Conservation (phyloP, 2,329 filamentous ascomycete genomes). For the Monilinia aucupariae region DNA sequence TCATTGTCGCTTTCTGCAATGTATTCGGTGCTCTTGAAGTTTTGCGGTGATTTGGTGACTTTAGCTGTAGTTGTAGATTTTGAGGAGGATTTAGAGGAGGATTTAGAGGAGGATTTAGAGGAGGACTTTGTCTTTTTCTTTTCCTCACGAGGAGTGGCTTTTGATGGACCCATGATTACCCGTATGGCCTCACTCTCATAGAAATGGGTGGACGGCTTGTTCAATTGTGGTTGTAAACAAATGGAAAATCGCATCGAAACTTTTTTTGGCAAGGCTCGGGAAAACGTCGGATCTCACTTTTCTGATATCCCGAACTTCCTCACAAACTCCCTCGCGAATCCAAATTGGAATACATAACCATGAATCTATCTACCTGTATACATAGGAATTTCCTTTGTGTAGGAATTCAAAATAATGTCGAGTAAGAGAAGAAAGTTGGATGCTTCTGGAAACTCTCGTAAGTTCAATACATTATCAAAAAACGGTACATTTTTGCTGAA, state of each 20-base stretch:
- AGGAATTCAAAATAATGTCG: conserved; percentile 3
- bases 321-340: not conserved
- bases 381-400: not conserved
- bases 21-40: conserved; percentile 31
- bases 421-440: conserved; percentile 42
- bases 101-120: no score
- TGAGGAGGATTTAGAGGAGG: conserved; percentile 8
- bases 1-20: conserved; percentile 33
- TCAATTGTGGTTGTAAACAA: conserved; percentile 5
- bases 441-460: conserved; percentile 36
- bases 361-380: not conserved
- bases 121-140: conserved; percentile 22
- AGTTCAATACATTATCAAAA: conserved; percentile 21
- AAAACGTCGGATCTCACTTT: conserved; percentile 21
- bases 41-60: conserved; percentile 4
- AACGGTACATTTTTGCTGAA: conserved; percentile 11
- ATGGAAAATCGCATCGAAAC: conserved; percentile 13
- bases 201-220: not conserved
- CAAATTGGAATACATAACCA: not conserved
- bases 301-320: conserved; percentile 11
- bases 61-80: conserved; percentile 8
- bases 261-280: conserved; percentile 21
- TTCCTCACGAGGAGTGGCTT: conserved; percentile 20
- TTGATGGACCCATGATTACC: conserved; percentile 22
- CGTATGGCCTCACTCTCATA: not conserved